These are phyloP conservation scores for Aspergillus fischeri DNA, from an alignment of 2,329 filamentous ascomycete genomes.

Conservation along the genomic window DNA sequence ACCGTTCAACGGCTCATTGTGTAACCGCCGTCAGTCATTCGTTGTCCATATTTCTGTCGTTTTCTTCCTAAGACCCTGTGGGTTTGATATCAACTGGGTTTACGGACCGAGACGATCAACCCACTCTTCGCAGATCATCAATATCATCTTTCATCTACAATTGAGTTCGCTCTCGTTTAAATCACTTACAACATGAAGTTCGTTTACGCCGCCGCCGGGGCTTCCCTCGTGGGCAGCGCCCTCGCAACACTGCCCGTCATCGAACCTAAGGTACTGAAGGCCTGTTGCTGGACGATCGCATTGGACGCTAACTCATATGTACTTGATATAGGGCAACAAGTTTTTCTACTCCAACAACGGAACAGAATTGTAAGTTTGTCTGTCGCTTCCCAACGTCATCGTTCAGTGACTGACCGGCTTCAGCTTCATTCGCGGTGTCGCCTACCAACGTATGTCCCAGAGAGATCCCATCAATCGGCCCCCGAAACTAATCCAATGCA, in stretches of 20 bases:
- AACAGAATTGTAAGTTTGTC: constrained; percentile 59
- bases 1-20: background rate
- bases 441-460: constrained; percentile 67
- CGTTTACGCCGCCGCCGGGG: constrained; percentile 47
- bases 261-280: constrained; percentile 58
- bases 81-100: background rate
- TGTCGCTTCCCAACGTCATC: background rate
- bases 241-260: constrained; percentile 54
- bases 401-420: background rate
- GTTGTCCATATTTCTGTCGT: constrained; percentile 3
- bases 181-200: constrained; percentile 51
- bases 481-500: constrained; percentile 15
- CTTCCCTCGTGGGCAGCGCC: constrained; percentile 49
- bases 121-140: background rate
- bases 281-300: background rate
- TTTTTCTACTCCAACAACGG: constrained; percentile 86
- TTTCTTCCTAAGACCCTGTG: constrained; percentile 6
- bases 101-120: constrained; percentile 9
- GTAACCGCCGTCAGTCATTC: background rate
- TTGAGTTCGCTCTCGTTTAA: background rate
- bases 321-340: constrained; percentile 60
- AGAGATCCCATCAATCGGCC: background rate
- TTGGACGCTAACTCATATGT: background rate
- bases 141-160: background rate
- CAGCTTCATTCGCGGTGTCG: constrained; percentile 83